Evolutionary conservation across 441 rosid species (phyloP).

Genomic region (Flueggea neowawraea): DNA sequence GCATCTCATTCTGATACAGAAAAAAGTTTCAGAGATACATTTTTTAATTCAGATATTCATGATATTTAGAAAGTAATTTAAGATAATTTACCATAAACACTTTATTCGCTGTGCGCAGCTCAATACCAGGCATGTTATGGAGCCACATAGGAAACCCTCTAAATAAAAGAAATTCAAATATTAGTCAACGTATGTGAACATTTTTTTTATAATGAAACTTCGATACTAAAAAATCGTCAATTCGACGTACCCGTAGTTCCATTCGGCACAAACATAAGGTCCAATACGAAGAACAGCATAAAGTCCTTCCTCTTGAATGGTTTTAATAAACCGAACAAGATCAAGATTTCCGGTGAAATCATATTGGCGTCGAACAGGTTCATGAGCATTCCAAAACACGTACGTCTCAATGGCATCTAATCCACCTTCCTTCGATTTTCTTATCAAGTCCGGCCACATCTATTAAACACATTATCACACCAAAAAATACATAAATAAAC

Average conservation of each 20-base stretch:
- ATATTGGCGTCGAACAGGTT: constrained; percentile 56
- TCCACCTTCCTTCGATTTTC: constrained; percentile 73
- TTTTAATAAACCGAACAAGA: constrained; percentile 37
- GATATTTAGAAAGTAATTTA: no score
- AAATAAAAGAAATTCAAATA: neutral
- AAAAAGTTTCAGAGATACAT: no score
- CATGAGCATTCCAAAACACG: constrained; percentile 83
- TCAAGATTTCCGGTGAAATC: constrained; percentile 38
- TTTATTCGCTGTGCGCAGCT: constrained; percentile 33
- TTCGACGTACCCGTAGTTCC: constrained; percentile 57
- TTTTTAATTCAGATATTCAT: no score
- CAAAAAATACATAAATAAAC: neutral
- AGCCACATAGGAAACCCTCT: constrained; percentile 61
- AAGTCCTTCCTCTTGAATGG: constrained; percentile 32
- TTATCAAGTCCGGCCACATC: constrained; percentile 82
- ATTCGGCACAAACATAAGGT: constrained; percentile 66
- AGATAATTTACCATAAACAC: constrained; percentile 36
- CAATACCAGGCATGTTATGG: constrained; percentile 35
- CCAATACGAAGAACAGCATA: constrained; percentile 59
- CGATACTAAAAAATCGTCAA: no score
- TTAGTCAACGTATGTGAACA: neutral
- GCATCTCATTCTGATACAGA: constrained; percentile 31
- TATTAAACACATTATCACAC: constrained; percentile 5
- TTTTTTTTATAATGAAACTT: no score
- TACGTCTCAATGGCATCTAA: constrained; percentile 75